Base-by-base conservation (phyloP, 768 basidiomycete species). In the Mycena amicta region DNA sequence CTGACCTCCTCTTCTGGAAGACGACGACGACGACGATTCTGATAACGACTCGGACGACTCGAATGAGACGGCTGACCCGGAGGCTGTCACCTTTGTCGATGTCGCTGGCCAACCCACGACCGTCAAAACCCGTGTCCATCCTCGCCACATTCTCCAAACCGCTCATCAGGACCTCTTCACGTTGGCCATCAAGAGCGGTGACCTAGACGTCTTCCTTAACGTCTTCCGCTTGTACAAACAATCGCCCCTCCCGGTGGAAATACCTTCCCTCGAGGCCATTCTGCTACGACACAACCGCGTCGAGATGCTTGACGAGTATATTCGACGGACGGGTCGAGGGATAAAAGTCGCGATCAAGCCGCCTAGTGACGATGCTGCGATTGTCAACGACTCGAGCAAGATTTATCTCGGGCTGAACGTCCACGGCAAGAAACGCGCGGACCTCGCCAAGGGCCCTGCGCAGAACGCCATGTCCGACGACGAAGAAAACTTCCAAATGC, bases 331-430 rank as follows among this genome's bases (percentile, higher is more conserved):
- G 0, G 85, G 84, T 13, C 57, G 62, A 6, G 78, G 77, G 2
- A 62, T 78, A 13, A 70, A 76, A 31, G 62, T 78, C 28, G 67
- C 68, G 12, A 59, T 54, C 0, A 67, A 64, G 20, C 60, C 67
- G n/a, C 46, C 50, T 18, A 67, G 67, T 2, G 70, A 69, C 11
- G 66, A 68, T 71, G 66, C 68, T 23, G 56, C 58, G 6, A n/a
- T n/a, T n/a, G n/a, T n/a, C n/a, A 75, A 77, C 60, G 77, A 79
- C 59, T 60, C 68, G 52, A 76, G 78, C 64, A 75, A 70, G 64
- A 43, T 80, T 0, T 88, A 87, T 62, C 80, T 86, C 16, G 85
- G 86, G 0, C 73, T 88, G 37, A 80, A 80, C 53, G 82, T 87
- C 23, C 83, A 85, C 57, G 85, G 85, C 18, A 85, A 84, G 73